Evolutionary conservation across 441 rosid species (phyloP).

Genomic region (Geranium incanum): DNA sequence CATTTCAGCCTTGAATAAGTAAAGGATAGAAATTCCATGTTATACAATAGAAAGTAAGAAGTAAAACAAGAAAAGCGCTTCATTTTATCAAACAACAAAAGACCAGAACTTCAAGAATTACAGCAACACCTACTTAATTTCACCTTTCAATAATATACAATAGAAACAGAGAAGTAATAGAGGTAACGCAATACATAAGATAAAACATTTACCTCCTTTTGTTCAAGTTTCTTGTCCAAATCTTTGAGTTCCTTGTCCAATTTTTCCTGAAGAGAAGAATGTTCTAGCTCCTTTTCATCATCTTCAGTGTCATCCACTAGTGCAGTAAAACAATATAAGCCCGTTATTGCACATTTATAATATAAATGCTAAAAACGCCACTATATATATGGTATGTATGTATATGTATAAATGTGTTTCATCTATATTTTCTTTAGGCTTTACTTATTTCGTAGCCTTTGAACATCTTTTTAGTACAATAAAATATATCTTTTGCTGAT

Average conservation of each 20-base stretch:
- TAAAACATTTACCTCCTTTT: constrained; percentile 55
- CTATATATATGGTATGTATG: too few species aligned
- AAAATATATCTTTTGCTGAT: too few species aligned
- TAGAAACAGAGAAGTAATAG: too few species aligned
- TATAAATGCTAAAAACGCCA: background rate
- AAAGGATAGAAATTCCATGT: constrained; percentile 13
- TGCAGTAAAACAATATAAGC: constrained; percentile 13
- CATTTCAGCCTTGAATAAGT: constrained; percentile 79
- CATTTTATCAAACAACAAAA: too few species aligned
- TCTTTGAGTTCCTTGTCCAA: constrained; percentile 84
- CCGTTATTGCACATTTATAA: background rate
- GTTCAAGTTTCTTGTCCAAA: constrained; percentile 77
- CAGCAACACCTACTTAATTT: too few species aligned
- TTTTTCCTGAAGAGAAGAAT: constrained; percentile 79
- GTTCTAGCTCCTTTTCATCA: constrained; percentile 76
- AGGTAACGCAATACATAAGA: too few species aligned
- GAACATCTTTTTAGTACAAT: too few species aligned
- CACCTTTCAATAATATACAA: too few species aligned
- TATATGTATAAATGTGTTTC: too few species aligned
- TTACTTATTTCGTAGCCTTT: too few species aligned
- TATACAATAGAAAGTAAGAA: background rate
- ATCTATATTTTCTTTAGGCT: too few species aligned
- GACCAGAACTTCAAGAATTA: background rate
- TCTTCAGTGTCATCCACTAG: constrained; percentile 61
- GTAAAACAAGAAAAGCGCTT: too few species aligned